These are phyloP conservation scores for Beta lomatogona DNA, from an alignment of 179 eudicot species.

Conservation along the genomic window DNA sequence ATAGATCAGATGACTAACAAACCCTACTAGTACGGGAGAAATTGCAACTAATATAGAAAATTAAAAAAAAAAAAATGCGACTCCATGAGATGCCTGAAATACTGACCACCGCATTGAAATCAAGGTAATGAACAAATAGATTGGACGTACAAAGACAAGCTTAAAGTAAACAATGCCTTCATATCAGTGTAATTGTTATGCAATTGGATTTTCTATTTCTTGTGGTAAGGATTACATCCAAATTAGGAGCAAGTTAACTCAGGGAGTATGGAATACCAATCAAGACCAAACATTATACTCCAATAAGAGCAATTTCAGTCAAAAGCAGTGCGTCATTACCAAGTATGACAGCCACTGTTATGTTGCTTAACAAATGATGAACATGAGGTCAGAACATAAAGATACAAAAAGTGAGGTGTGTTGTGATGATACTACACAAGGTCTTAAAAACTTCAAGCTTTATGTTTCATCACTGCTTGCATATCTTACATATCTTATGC, in stretches of 20 bases:
- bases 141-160: neutral
- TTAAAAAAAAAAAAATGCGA: too few species aligned
- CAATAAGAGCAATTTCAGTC: neutral
- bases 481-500: neutral
- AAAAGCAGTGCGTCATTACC: neutral
- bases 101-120: neutral
- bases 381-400: neutral
- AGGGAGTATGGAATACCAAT: neutral
- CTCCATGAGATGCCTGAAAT: neutral
- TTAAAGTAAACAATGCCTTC: neutral
- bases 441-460: neutral
- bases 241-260: neutral
- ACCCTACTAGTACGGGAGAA: neutral
- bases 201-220: neutral
- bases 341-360: neutral
- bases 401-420: neutral
- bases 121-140: neutral
- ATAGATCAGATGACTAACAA: constrained; percentile 5
- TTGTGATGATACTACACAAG: neutral
- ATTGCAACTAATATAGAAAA: neutral
- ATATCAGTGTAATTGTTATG: neutral
- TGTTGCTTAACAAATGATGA: neutral
- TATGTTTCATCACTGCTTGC: neutral
- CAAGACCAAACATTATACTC: neutral
- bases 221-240: neutral